Base-by-base conservation (phyloP, 2,329 filamentous ascomycete genomes). In the Pseudopithomyces maydicus region DNA sequence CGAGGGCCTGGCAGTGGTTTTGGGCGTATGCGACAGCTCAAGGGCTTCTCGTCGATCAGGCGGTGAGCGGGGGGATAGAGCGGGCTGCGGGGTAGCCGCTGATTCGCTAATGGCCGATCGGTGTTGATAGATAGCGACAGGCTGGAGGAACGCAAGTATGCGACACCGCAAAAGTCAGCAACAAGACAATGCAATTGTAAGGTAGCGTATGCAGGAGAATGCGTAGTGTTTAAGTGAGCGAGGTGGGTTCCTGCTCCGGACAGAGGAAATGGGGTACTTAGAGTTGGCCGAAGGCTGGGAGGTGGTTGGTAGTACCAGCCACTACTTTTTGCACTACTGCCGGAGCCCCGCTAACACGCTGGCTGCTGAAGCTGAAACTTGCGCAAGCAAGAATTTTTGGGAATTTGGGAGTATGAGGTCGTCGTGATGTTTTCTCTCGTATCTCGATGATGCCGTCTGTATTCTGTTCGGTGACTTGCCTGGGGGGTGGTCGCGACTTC, bases 201-300 rank as follows among this genome's bases (percentile, higher is more conserved):
- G 22, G 35, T 39, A 32, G 49, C 29, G 39, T 45, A 46, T 55
- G 54, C 22, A 51, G 39, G 23, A 44, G 52, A 33, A 41, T n/a
- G 33, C 20, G 51, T 22, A 19, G 43, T 55, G 32, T 52, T 51
- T 55, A 54, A 53, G 44, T 43, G 48, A 17, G 26, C 22, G 36
- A 41, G 39, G 46, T 33, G 26, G 23, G 50, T 38, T 36, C 42
- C 29, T 58, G 55, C 50, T 45, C 55, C 50, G 55, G 54, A 58
- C 66, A 53, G 59, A 71, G 68, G 68, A 74, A 72, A 71, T 69
- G 67, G 68, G 59, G 58, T 65, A 64, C 62, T 65, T 69, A 71
- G 56, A 64, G 64, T 64, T 65, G 67, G 61, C 20, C 62, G 22
- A 59, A 52, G 69, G 68, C 64, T 70, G 68, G 66, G 62, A 62